Evolutionary conservation across 441 rosid species (phyloP), one percentile per base, ranked within the genome.

Genomic region (Gossypium lobatum): DNA sequence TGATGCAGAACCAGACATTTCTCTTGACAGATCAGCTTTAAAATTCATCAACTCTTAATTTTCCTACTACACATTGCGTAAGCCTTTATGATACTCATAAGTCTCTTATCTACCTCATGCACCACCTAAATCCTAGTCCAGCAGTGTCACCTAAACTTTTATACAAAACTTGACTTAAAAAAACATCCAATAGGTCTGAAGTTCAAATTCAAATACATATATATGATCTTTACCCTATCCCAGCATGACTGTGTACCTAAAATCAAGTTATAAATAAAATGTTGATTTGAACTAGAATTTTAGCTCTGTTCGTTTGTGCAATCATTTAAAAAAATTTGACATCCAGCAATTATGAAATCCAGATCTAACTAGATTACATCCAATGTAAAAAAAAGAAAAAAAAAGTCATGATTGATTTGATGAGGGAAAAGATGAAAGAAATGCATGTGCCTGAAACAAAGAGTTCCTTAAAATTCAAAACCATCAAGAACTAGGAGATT

Each of bases 391-490:
- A 37, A 37, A 37, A 8, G 8, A 8, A 8, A 8, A 11, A 60
- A 21, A 34, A 21, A 63, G 21, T 31, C 46, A 39, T 72, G 65
- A 48, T 28, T 23, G 66, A 20, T 50, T 34, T 54, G 20, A 48
- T 6, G 1, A 2, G 18, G 17, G 58, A 73, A 71, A 75, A 59
- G 45, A 77, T 28, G 28, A 73, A 39, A 50, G 71, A 55, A 77
- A 42, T 45, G 37, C 68, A 71, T 52, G 52, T 75, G 84, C 85
- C 85, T 82, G 52, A 34, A 61, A 53, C 10, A 52, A 48, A 18
- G 64, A 55, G 64, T 21, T 48, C 11, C 67, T 25, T 46, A 26
- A 18, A 72, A 64, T 64, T 59, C 61, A 85, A 82, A 52, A 31
- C 48, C 17, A 71, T 73, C 85, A 72, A 76, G 67, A 73, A 46